Evolutionary conservation across 768 basidiomycete genomes (phyloP).

Genomic region (Amanita rimosa): DNA sequence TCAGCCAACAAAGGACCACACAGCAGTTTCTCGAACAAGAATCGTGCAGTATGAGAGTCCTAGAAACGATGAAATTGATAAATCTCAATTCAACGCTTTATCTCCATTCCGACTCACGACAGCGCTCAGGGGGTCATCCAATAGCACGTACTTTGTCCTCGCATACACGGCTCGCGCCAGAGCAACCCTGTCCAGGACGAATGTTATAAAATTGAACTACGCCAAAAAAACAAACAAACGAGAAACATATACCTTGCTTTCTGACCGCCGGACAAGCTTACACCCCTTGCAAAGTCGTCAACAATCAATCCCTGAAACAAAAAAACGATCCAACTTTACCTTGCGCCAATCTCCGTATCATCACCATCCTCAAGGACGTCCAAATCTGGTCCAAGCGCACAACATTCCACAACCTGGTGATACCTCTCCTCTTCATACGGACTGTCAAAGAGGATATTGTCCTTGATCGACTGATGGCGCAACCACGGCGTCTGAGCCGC

Average conservation of each 20-base stretch:
- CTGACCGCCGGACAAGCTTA: slow-evolving; percentile 73
- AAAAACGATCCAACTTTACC: slow-evolving; percentile 20
- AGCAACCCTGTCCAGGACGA: slow-evolving; percentile 45
- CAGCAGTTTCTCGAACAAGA: slow-evolving; percentile 53
- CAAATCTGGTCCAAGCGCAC: slow-evolving; percentile 74
- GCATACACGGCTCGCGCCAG: slow-evolving; percentile 79
- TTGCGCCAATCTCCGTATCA: slow-evolving; percentile 70
- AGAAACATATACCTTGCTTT: slow-evolving; percentile 50
- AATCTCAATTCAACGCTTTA: neutral
- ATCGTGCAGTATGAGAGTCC: slow-evolving; percentile 61
- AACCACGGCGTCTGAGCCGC: slow-evolving; percentile 67
- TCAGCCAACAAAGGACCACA: slow-evolving; percentile 52
- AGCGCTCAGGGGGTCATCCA: slow-evolving; percentile 77
- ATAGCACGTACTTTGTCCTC: slow-evolving; percentile 52
- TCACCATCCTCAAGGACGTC: slow-evolving; percentile 83
- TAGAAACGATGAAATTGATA: slow-evolving; percentile 15
- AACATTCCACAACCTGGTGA: slow-evolving; percentile 67
- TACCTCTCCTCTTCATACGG: slow-evolving; percentile 68
- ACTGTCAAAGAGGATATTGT: slow-evolving; percentile 74
- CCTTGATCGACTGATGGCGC: slow-evolving; percentile 61
- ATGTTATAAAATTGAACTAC: no score
- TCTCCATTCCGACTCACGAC: slow-evolving; percentile 37
- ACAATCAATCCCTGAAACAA: neutral
- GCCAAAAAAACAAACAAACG: no score
- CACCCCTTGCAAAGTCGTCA: slow-evolving; percentile 32